Evolutionary conservation across 2,329 filamentous ascomycete genomes (phyloP), one percentile per base, ranked within the genome.

Genomic region (Scedosporium apiospermum): DNA sequence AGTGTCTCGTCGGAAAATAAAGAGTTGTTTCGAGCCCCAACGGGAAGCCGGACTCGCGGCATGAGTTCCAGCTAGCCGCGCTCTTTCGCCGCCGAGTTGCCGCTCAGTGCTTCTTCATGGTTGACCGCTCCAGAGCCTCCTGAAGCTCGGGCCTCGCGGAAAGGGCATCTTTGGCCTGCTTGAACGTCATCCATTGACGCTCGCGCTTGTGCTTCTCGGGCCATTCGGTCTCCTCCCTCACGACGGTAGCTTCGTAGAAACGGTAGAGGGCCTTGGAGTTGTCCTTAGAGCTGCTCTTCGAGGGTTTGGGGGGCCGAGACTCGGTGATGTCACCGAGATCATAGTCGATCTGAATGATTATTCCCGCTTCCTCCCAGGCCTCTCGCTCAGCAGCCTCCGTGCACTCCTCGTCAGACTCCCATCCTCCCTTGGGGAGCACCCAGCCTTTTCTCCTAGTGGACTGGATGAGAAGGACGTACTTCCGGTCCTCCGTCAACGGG

Each of bases 311-410:
- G 6, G 91, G 83, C 63, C 92, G 86, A 73, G 87, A 89, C 76
- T 99, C 95, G 62, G 87, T 79, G 68, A 99, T 96, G 66, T 88
- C 83, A 66, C 93, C 93, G 60, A 99, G 83, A 74, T 96, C 91
- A 73, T 88, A 89, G 69, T 89, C 87, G 74, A 97, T 88, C 64
- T 85, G 88, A 75, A 93, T 90, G 69, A 89, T 82, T 71, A 98
- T 96, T 70, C 95, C 95, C 51, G 93, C 95, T 78, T 98, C 95
- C 78, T 98, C 95, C 95, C 95, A 98, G 65, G 95, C 95, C 76
- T 99, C 95, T 68, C 95, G 80, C 80, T 88, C 76, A 63, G 95
- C 95, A 63, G 95, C 90, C 73, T 93, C 85, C 65, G 89, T 86
- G 66, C 90, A 95, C 65, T 88, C 85, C 77, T 99, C 95, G 75